Percentiles rank a stretch among this genome's conserved stretches.
Evolutionary conservation across 352 stramenopile species (phyloP).

Genomic region (Phytophthora melonis): DNA sequence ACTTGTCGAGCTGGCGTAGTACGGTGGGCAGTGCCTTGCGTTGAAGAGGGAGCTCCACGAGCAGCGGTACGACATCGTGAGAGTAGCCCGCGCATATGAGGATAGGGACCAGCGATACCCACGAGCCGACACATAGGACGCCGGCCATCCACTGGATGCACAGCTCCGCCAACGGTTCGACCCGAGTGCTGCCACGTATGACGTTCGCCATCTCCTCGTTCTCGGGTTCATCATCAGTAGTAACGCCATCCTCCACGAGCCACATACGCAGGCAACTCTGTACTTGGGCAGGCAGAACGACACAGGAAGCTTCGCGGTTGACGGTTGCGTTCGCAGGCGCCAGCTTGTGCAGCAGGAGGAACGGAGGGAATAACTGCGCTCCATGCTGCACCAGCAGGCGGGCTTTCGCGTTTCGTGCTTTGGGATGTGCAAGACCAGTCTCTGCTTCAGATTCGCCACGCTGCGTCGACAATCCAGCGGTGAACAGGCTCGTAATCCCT

Average conservation of each 20-base stretch:
- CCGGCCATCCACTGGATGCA: constrained; percentile 23
- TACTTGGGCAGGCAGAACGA: constrained; percentile 8
- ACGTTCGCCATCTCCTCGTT: neutral
- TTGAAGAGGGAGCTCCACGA: constrained; percentile 21
- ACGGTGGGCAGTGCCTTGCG: neutral
- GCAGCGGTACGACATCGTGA: constrained; percentile 27
- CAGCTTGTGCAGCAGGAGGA: neutral
- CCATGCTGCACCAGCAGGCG: constrained; percentile 26
- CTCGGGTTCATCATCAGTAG: constrained; percentile 2
- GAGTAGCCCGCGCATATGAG: constrained; percentile 31
- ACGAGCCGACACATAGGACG: neutral
- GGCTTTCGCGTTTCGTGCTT: constrained; percentile 5
- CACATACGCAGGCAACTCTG: constrained; percentile 10
- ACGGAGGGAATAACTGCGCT: constrained; percentile 12
- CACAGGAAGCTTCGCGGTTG: neutral
- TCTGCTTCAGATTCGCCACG: neutral
- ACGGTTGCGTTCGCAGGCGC: neutral
- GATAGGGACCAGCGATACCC: constrained; percentile 13
- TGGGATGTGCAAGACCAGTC: neutral
- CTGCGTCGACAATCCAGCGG: neutral
- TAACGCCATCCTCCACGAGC: constrained; percentile 8
- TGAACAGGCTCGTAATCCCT: constrained; percentile 17
- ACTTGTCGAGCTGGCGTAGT: constrained; percentile 26
- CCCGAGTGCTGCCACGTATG: neutral
- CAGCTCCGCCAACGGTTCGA: constrained; percentile 20